Percentiles rank a stretch among this genome's conserved stretches.
phyloP scores from a whole-genome alignment of 2,329 filamentous ascomycete species.

The Cyclaneusma minus region DNA sequence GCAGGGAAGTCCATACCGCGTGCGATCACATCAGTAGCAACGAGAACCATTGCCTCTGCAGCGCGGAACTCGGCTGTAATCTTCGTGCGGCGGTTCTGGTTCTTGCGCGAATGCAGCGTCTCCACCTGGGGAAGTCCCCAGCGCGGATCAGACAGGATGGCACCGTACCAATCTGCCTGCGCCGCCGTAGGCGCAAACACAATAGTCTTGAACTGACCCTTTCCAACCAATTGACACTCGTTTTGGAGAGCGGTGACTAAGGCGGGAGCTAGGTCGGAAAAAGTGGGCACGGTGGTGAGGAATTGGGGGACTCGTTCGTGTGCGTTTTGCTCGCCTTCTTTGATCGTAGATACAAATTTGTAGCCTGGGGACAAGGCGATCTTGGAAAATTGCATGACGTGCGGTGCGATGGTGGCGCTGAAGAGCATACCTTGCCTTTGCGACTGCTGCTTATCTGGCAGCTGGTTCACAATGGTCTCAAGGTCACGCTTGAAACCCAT shows the following conservation, averaged over 20 bases:
- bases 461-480: conserved; percentile 36
- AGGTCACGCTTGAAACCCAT: conserved; percentile 67
- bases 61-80: conserved; percentile 58
- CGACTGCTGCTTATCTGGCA: conserved; percentile 48
- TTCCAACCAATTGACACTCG: conserved; percentile 30
- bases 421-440: conserved; percentile 86
- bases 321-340: conserved; percentile 66
- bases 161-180: conserved; percentile 48
- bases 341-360: conserved; percentile 81
- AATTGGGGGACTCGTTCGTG: conserved; percentile 76
- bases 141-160: conserved; percentile 30
- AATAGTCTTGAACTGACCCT: conserved; percentile 74
- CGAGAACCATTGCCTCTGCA: conserved; percentile 45
- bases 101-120: conserved; percentile 63
- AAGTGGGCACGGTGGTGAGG: conserved; percentile 47
- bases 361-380: conserved; percentile 70
- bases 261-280: conserved; percentile 63
- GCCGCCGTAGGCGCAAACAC: conserved; percentile 75
- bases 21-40: conserved; percentile 69
- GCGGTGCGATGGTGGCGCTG: conserved; percentile 77
- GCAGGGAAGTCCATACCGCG: conserved; percentile 73
- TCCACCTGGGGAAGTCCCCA: conserved; percentile 15
- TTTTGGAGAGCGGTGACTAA: conserved; percentile 61
- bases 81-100: conserved; percentile 51
- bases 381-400: conserved; percentile 65